Evolutionary conservation across 768 basidiomycete genomes (phyloP), one percentile per base, ranked within the genome.

Genomic region (Candolleomyces aberdarensis): DNA sequence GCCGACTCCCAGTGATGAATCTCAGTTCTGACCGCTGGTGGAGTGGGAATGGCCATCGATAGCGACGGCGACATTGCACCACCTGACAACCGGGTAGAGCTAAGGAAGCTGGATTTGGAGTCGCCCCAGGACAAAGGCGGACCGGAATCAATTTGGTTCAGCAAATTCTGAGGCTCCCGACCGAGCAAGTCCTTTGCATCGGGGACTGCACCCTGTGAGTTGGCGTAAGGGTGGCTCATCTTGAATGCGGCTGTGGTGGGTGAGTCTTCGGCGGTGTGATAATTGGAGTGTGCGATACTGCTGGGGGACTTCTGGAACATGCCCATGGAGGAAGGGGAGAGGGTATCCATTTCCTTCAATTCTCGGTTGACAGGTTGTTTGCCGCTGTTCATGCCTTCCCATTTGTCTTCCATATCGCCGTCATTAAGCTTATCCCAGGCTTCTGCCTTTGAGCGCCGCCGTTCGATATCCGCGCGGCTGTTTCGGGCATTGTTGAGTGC

Each of bases 1-100:
- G 87, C 87, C 8, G 85, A 85, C 70, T 91, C 84, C 88, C 88
- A 90, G 51, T 70, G 78, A 73, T 91, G 88, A 2, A 74, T 69
- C 15, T 78, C 73, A 1, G 83, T 79, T 3, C 72, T 66, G 29
- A 77, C 84, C 13, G 85, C 82, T 8, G 76, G 76, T 50, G 89
- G 88, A 5, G 88, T 90, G 63, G 81, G 83, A 67, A 84, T 85
- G 39, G 84, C 86, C 68, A 80, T 78, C 54, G 75, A 78, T 26
- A 75, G 60, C 43, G 76, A 74, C 10, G 86, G 81, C 3, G 84
- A 81, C 76, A 84, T 79, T 19, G 82, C 74, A 39, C 80, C 80
- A 51, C 67, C 64, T 6, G 69, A 67, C 11, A 74, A 61, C 41
- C 75, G 73, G 22, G 74, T 75, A n/a, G 80, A 62, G 5, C 83